Evolutionary conservation across 2,329 filamentous ascomycete species (phyloP).

Genomic region (Hymenoscyphus scutula): DNA sequence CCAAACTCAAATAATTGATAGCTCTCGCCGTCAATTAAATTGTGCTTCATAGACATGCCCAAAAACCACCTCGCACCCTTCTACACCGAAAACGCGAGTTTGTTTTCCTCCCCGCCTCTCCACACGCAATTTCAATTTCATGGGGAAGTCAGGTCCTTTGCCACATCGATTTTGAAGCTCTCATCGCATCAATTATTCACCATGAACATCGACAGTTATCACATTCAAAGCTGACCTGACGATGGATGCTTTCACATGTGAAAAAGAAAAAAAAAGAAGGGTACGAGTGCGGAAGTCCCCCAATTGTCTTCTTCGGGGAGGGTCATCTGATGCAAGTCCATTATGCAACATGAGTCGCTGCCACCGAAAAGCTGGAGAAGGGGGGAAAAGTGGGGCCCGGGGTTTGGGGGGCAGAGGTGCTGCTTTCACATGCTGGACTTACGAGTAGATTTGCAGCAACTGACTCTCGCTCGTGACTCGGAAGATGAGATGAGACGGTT

Average conservation of each 20-base stretch:
- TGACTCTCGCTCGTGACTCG: slow-evolving; percentile 4
- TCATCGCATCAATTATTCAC: not conserved
- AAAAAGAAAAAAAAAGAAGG: no score
- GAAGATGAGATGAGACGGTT: not conserved
- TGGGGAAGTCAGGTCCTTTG: no score
- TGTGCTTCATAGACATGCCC: no score
- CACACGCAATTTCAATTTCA: no score
- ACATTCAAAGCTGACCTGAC: not conserved
- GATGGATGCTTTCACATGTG: not conserved
- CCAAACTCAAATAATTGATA: no score
- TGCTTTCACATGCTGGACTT: slow-evolving; percentile 4
- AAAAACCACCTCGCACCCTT: no score
- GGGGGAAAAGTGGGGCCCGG: not conserved
- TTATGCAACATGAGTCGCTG: slow-evolving; percentile 5
- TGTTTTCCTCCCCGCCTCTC: no score
- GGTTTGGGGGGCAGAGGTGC: not conserved
- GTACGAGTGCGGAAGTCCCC: not conserved
- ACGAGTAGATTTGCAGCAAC: no score
- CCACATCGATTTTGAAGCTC: not conserved
- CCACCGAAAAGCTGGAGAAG: slow-evolving; percentile 5
- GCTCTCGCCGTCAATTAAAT: no score
- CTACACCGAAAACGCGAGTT: no score
- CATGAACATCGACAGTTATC: not conserved
- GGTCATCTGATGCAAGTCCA: not conserved
- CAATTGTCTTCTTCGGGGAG: not conserved